phyloP scores from a whole-genome alignment of 164 flowering plant species.

The grape (Vitis vinifera) region DNA sequence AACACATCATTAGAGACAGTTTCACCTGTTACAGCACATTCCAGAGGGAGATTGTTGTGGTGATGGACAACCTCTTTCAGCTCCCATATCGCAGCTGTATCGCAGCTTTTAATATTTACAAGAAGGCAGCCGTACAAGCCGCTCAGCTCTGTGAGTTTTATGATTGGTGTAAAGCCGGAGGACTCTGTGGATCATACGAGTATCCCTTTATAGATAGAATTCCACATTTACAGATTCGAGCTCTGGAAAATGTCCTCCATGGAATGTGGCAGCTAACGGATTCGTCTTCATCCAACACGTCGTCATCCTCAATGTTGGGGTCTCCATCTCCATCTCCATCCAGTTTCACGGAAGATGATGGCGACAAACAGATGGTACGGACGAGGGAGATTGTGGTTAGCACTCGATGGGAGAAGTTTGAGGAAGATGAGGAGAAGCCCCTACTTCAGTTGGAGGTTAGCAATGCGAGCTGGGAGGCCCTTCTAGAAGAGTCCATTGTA shows the following conservation, averaged over 20 bases:
- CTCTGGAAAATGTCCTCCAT: slow-evolving; percentile 47
- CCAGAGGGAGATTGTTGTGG: slow-evolving; percentile 26
- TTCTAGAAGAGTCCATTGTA: slow-evolving; percentile 45
- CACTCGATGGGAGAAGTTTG: slow-evolving; percentile 36
- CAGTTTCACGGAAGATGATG: slow-evolving; percentile 25
- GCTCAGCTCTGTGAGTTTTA: slow-evolving; percentile 42
- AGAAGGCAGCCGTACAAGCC: slow-evolving; percentile 55
- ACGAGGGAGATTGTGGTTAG: slow-evolving; percentile 11
- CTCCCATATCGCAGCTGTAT: slow-evolving; percentile 44
- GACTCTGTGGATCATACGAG: slow-evolving; percentile 53
- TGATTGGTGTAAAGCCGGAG: slow-evolving; percentile 41
- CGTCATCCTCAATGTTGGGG: background rate
- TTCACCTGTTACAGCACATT: slow-evolving; percentile 44
- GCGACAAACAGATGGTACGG: slow-evolving; percentile 3
- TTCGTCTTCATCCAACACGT: slow-evolving; percentile 31
- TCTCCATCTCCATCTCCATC: slow-evolving; percentile 18
- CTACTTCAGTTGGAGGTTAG: slow-evolving; percentile 33
- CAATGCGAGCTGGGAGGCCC: slow-evolving; percentile 46
- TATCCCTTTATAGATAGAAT: slow-evolving; percentile 56
- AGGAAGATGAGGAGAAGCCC: slow-evolving; percentile 29
- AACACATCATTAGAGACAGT: slow-evolving; percentile 55
- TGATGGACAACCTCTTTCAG: slow-evolving; percentile 48
- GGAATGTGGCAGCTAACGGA: slow-evolving; percentile 65
- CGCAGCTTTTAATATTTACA: slow-evolving; percentile 46
- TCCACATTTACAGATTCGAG: slow-evolving; percentile 47